Conservation (phyloP, 2,329 filamentous ascomycete species). For the Sporothrix curviconia region DNA sequence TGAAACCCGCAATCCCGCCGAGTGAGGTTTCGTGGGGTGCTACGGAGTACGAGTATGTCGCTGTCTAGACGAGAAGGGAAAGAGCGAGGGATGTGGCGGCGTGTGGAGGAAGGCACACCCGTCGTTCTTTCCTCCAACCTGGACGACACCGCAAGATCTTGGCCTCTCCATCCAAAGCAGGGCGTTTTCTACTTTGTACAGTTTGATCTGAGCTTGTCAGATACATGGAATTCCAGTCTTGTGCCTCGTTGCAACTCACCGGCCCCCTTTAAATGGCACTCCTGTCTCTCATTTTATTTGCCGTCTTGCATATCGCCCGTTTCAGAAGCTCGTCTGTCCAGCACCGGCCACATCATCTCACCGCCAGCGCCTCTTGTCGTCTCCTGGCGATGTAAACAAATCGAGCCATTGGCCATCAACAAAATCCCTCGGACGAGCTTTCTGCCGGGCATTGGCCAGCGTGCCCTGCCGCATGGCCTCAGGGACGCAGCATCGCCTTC, state of each 20-base stretch:
- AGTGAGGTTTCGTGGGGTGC: neutral
- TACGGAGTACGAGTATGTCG: no score
- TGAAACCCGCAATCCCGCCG: neutral
- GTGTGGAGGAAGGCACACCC: neutral
- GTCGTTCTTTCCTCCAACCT: neutral
- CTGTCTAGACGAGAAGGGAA: neutral
- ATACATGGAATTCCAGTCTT: no score
- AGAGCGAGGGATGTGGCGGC: neutral
- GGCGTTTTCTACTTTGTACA: no score
- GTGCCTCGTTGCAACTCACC: no score
- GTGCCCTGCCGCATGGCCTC: neutral
- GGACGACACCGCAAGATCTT: no score
- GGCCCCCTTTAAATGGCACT: neutral
- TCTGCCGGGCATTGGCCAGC: neutral
- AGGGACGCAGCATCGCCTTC: conserved; percentile 2
- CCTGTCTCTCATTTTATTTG: neutral
- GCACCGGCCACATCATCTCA: neutral
- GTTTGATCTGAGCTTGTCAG: no score
- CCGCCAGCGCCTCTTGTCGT: neutral
- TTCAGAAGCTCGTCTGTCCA: neutral
- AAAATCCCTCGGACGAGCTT: no score
- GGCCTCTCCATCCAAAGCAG: no score
- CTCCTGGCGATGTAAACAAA: conserved; percentile 5
- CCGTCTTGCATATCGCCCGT: neutral
- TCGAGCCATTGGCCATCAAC: no score